Evolutionary conservation across 139 green algal species (phyloP).

Genomic region (Tetraselmis striata): DNA sequence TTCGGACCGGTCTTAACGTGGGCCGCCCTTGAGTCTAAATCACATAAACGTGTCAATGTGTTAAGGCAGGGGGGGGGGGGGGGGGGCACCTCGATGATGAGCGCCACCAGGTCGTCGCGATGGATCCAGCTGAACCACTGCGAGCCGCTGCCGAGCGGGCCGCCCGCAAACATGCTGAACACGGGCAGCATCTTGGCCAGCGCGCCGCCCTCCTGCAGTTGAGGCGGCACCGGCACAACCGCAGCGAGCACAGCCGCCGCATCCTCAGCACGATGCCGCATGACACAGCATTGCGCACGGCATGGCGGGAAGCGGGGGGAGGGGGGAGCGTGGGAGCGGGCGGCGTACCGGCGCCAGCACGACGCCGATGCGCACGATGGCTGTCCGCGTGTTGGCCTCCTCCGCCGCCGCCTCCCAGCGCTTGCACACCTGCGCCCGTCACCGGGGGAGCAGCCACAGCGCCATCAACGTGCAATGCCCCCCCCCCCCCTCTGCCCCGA

Average conservation of each 20-base stretch:
- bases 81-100: slow-evolving; percentile 47
- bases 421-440: slow-evolving; percentile 49
- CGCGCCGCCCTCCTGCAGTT: slow-evolving; percentile 76
- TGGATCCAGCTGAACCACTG: slow-evolving; percentile 92
- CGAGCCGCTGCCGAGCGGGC: slow-evolving; percentile 47
- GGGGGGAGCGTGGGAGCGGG: no score
- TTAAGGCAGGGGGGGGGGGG: no score
- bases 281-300: no score
- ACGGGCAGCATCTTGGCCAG: slow-evolving; percentile 90
- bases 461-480: no score
- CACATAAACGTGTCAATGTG: no score
- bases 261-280: no score
- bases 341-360: slow-evolving; percentile 56
- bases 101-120: slow-evolving; percentile 75
- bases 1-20: no score
- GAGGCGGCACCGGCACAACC: no score
- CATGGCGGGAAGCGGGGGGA: no score
- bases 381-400: slow-evolving; percentile 37
- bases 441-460: not conserved
- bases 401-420: slow-evolving; percentile 79
- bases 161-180: slow-evolving; percentile 88
- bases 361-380: slow-evolving; percentile 78
- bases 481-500: no score
- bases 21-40: no score
- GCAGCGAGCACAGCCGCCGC: no score